Evolutionary conservation across 768 basidiomycete genomes (phyloP).

Genomic region (Tephrocybe sp.): DNA sequence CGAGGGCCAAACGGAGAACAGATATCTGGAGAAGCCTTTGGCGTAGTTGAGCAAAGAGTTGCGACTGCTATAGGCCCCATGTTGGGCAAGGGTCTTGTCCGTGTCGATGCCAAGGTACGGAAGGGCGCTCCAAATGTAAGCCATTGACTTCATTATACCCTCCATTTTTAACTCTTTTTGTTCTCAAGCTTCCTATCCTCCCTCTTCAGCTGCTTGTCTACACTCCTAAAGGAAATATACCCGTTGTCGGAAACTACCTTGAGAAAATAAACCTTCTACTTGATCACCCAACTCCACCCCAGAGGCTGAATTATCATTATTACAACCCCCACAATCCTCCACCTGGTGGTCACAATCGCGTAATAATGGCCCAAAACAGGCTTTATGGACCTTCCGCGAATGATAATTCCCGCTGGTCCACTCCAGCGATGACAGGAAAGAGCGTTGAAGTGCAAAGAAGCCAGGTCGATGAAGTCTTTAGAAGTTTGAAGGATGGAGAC

Average conservation of each 20-base stretch:
- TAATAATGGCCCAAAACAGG: slow-evolving; percentile 37
- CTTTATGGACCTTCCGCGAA: slow-evolving; percentile 34
- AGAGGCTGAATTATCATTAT: slow-evolving; percentile 67
- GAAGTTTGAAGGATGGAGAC: slow-evolving; percentile 81
- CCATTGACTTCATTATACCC: slow-evolving; percentile 10
- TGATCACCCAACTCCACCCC: slow-evolving; percentile 73
- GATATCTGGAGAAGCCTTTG: slow-evolving; percentile 66
- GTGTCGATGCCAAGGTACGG: slow-evolving; percentile 73
- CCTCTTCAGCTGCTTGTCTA: slow-evolving; percentile 85
- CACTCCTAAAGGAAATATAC: slow-evolving; percentile 91
- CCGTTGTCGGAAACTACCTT: slow-evolving; percentile 75
- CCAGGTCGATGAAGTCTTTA: slow-evolving; percentile 93
- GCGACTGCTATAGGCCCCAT: slow-evolving; percentile 78
- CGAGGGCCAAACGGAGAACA: slow-evolving; percentile 53
- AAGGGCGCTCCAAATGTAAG: slow-evolving; percentile 60
- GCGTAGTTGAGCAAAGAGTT: slow-evolving; percentile 83
- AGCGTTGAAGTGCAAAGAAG: slow-evolving; percentile 88
- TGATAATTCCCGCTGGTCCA: slow-evolving; percentile 50
- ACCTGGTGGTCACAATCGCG: slow-evolving; percentile 56
- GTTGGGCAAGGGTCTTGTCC: slow-evolving; percentile 80
- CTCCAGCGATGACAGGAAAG: slow-evolving; percentile 59
- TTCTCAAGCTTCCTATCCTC: slow-evolving; percentile 70
- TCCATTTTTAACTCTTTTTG: slow-evolving; percentile 6
- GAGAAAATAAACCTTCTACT: slow-evolving; percentile 66
- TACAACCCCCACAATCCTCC: slow-evolving; percentile 88